Conservation (phyloP, 208 protist species). For the Leishmania guyanensis region DNA sequence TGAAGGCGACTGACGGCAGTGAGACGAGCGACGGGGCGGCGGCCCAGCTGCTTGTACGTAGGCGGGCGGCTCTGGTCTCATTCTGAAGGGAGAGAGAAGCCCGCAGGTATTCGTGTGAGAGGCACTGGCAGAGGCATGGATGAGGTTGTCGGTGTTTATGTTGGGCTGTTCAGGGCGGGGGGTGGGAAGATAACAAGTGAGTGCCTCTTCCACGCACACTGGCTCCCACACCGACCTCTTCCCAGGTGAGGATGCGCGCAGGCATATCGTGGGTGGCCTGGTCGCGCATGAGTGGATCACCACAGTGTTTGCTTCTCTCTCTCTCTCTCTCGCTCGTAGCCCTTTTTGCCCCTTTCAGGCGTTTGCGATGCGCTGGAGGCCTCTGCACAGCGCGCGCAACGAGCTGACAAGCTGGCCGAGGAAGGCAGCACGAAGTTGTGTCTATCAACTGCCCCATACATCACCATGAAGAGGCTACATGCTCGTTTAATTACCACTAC, state of each 20-base stretch:
- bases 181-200: not conserved
- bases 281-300: not conserved
- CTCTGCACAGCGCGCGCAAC: not conserved
- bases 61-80: constrained; percentile 43
- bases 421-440: not conserved
- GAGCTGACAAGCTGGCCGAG: not conserved
- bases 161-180: not conserved
- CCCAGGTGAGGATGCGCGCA: not conserved
- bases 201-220: not conserved
- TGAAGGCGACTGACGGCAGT: not conserved
- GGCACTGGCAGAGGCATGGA: not conserved
- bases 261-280: not conserved
- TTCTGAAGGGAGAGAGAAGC: constrained; percentile 36
- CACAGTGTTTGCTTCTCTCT: not conserved
- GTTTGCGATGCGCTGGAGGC: not conserved
- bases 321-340: not conserved
- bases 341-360: not conserved
- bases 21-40: constrained; percentile 26
- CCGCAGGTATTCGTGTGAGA: not conserved
- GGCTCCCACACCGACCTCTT: not conserved
- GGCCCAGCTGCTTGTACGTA: constrained; percentile 46
- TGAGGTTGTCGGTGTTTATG: not conserved
- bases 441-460: not conserved
- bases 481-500: not conserved
- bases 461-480: not conserved